These are phyloP conservation scores for Plantago elongata DNA, from an alignment of 257 asterid species.

Conservation along the genomic window DNA sequence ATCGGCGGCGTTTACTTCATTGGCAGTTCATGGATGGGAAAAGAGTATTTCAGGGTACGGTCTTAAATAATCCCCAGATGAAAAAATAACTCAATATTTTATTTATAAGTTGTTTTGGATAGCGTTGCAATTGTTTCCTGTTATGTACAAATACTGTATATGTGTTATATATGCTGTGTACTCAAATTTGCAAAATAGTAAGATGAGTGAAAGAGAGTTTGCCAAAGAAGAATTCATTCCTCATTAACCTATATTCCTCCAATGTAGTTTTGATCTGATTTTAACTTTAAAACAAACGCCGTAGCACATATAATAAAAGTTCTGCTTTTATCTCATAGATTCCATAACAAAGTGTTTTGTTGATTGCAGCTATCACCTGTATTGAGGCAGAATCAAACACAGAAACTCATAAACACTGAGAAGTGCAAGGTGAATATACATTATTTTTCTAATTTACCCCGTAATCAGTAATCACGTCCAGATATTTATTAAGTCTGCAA, in stretches of 20 bases:
- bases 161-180: not conserved
- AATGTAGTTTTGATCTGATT: too few relatives aligned
- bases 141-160: not conserved
- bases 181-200: too few relatives aligned
- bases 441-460: constrained; percentile 10
- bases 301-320: too few relatives aligned
- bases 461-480: constrained; percentile 12
- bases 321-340: not conserved
- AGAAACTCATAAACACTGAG: constrained; percentile 13
- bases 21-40: constrained; percentile 36
- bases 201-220: too few relatives aligned
- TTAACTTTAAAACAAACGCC: too few relatives aligned
- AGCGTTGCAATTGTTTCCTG: not conserved
- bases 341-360: not conserved
- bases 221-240: too few relatives aligned
- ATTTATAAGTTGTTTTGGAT: not conserved
- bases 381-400: constrained; percentile 18
- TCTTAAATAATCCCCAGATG: not conserved
- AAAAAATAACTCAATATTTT: not conserved
- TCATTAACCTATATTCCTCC: too few relatives aligned
- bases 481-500: not conserved
- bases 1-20: constrained; percentile 47
- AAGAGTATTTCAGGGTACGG: constrained; percentile 37
- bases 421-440: constrained; percentile 33
- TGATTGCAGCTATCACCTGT: constrained; percentile 38